A percentile compares a stretch with the other conserved stretches of the same genome.
phyloP scores from a whole-genome alignment of 805 yeast species.

The Ogataea paraovalis region DNA sequence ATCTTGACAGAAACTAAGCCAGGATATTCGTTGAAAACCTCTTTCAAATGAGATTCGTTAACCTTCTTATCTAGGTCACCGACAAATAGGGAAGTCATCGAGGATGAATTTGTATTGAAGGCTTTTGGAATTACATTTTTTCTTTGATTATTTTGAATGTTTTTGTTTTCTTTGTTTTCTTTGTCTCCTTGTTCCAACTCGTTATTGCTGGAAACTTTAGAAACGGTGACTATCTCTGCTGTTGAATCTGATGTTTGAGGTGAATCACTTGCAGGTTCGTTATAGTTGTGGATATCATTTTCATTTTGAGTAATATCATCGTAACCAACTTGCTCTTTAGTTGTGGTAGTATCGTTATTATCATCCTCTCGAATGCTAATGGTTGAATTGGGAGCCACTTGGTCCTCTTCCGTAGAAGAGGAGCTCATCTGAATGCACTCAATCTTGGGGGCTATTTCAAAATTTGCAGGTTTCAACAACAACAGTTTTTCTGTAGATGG shows the following conservation, averaged over 20 bases:
- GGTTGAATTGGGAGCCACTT: background rate
- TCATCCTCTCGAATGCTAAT: background rate
- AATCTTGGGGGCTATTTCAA: conserved; percentile 8
- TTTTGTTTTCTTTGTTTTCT: background rate
- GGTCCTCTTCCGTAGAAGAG: background rate
- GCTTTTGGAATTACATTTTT: background rate
- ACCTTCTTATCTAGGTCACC: conserved; percentile 56
- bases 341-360: background rate
- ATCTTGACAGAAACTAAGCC: conserved; percentile 57
- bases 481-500: background rate
- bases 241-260: conserved; percentile 12
- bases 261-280: background rate
- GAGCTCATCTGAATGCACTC: conserved; percentile 8
- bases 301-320: background rate
- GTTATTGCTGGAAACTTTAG: background rate
- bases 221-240: conserved; percentile 18
- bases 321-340: background rate
- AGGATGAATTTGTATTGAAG: background rate
- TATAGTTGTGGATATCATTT: background rate
- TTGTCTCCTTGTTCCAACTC: background rate
- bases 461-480: background rate
- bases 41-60: conserved; percentile 44
- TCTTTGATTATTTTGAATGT: background rate
- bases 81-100: conserved; percentile 44
- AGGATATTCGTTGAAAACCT: conserved; percentile 39